A percentile compares a stretch with the other conserved stretches of the same genome.
These are phyloP conservation scores for Hyphopichia pseudoburtonii DNA, from an alignment of 1,139 yeast genomes.

Conservation along the genomic window DNA sequence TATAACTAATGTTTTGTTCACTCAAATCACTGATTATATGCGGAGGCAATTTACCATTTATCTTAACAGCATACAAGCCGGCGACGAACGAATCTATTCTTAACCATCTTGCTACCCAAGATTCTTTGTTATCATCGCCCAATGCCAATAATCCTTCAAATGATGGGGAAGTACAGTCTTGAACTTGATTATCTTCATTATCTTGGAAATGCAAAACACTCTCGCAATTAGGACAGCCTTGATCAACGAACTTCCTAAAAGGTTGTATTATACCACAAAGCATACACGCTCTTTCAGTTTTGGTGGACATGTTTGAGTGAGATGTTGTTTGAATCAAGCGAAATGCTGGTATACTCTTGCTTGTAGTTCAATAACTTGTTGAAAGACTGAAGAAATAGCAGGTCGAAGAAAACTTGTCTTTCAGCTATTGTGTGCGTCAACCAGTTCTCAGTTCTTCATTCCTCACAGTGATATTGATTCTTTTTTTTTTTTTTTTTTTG, in stretches of 20 bases:
- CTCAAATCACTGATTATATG: slow-evolving; percentile 75
- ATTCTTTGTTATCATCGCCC: slow-evolving; percentile 72
- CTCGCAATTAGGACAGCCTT: slow-evolving; percentile 98
- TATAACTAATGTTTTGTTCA: slow-evolving; percentile 72
- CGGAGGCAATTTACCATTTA: slow-evolving; percentile 87
- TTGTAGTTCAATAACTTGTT: no score
- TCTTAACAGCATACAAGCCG: slow-evolving; percentile 92
- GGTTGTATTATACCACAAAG: slow-evolving; percentile 91
- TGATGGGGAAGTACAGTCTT: slow-evolving; percentile 94
- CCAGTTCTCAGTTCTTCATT: no score
- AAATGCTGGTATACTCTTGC: no score
- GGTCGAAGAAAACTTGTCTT: no score
- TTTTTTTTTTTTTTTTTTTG: no score
- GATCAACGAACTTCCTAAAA: slow-evolving; percentile 65
- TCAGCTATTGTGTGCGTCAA: no score
- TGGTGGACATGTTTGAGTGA: slow-evolving; percentile 53
- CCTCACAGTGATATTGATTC: no score
- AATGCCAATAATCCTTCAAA: slow-evolving; percentile 95
- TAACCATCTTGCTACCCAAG: slow-evolving; percentile 98
- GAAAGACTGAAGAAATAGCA: no score
- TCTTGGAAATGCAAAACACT: slow-evolving; percentile 76
- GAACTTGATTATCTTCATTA: slow-evolving; percentile 78
- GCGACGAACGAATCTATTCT: slow-evolving; percentile 87
- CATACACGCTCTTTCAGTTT: slow-evolving; percentile 95
- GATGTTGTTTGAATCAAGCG: no score